These are phyloP conservation scores for Phoenix dactylifera DNA, from an alignment of 176 grass and related monocot genomes.

Conservation along the genomic window DNA sequence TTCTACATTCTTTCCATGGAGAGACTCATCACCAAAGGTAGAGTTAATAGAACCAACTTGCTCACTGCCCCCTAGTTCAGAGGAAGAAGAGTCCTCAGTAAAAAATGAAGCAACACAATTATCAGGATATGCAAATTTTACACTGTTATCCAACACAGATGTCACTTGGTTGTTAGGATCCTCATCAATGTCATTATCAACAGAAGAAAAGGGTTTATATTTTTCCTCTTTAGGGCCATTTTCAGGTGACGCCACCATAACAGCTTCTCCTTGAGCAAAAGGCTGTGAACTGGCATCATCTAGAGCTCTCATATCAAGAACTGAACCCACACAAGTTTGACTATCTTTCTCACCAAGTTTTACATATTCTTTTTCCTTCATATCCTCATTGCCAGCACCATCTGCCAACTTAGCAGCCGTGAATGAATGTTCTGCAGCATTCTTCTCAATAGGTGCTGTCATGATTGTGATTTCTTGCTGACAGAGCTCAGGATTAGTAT, in stretches of 20 bases:
- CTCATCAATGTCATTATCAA: slow-evolving; percentile 16
- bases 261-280: slow-evolving; percentile 9
- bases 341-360: slow-evolving; percentile 3
- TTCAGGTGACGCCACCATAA: slow-evolving; percentile 8
- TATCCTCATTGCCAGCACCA: background rate
- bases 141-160: background rate
- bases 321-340: slow-evolving; percentile 3
- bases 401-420: slow-evolving; percentile 29
- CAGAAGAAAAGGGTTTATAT: slow-evolving; percentile 3
- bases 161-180: slow-evolving; percentile 1
- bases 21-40: background rate
- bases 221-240: background rate
- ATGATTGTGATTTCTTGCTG: slow-evolving; percentile 44
- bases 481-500: slow-evolving; percentile 34
- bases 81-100: slow-evolving; percentile 1
- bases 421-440: slow-evolving; percentile 24
- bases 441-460: slow-evolving; percentile 44
- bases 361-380: background rate
- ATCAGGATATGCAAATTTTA: background rate
- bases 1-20: slow-evolving; percentile 17
- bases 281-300: slow-evolving; percentile 12
- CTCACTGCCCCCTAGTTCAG: background rate
- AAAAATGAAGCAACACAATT: slow-evolving; percentile 8
- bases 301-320: slow-evolving; percentile 4
- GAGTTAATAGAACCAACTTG: background rate